Evolutionary conservation across 768 basidiomycete species (phyloP).

Genomic region (Boletus sensibilis): DNA sequence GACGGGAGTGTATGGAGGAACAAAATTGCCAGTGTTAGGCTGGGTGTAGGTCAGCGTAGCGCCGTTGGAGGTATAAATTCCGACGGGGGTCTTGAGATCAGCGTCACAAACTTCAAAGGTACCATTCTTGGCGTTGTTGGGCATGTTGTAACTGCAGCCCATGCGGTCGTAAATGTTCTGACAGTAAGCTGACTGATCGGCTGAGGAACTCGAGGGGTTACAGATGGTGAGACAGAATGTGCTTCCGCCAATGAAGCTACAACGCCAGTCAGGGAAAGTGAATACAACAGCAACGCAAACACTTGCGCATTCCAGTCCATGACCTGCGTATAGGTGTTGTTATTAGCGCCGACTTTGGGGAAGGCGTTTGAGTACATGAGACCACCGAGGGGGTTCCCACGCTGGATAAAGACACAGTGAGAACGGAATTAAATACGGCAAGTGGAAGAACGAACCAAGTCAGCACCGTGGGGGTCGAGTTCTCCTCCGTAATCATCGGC

Average conservation of each 20-base stretch:
- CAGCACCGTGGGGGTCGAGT: slow-evolving; percentile 75
- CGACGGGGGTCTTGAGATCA: slow-evolving; percentile 62
- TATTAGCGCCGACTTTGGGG: slow-evolving; percentile 40
- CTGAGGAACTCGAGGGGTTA: slow-evolving; percentile 47
- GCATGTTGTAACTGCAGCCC: slow-evolving; percentile 74
- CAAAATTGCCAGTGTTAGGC: slow-evolving; percentile 34
- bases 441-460: slow-evolving; percentile 39
- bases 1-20: slow-evolving; percentile 41
- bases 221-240: slow-evolving; percentile 73
- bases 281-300: neutral
- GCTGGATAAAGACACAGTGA: slow-evolving; percentile 35
- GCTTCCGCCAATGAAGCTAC: slow-evolving; percentile 62
- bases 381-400: slow-evolving; percentile 81
- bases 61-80: slow-evolving; percentile 46
- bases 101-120: slow-evolving; percentile 65
- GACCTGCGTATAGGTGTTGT: slow-evolving; percentile 49
- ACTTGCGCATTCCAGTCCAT: slow-evolving; percentile 65
- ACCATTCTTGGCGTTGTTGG: slow-evolving; percentile 54
- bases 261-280: slow-evolving; percentile 6
- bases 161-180: slow-evolving; percentile 72
- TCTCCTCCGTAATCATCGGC: slow-evolving; percentile 68
- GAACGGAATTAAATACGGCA: slow-evolving; percentile 13
- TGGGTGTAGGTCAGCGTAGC: slow-evolving; percentile 43
- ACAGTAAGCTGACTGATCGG: slow-evolving; percentile 49
- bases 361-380: slow-evolving; percentile 63